Percentiles rank a stretch among this genome's conserved stretches.
Conservation (phyloP, 163 green algal species). For the Volvox carteri region DNA sequence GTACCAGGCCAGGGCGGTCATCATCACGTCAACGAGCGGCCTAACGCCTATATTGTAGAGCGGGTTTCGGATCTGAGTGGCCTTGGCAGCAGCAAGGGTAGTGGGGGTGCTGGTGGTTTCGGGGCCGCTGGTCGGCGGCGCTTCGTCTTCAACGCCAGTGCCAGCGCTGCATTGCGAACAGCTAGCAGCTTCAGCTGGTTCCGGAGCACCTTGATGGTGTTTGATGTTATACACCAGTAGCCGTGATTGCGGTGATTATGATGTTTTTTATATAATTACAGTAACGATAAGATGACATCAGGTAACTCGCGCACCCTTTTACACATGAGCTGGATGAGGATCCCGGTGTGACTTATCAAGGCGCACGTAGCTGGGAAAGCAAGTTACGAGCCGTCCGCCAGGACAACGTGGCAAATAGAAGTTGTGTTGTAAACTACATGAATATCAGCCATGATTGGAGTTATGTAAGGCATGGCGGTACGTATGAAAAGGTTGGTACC, state of each 20-base stretch:
- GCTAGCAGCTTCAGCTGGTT: slow-evolving; percentile 36
- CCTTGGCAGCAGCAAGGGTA: neutral
- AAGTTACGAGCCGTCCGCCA: neutral
- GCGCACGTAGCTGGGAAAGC: neutral
- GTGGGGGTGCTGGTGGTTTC: neutral
- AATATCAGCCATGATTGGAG: neutral
- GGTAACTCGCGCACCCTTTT: neutral
- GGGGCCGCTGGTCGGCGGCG: neutral
- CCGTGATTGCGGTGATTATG: neutral
- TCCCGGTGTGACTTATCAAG: neutral
- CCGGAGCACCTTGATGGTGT: slow-evolving; percentile 47
- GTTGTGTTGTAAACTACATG: neutral
- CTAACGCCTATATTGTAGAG: slow-evolving; percentile 13
- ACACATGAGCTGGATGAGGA: neutral
- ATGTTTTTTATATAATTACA: neutral
- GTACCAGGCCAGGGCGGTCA: slow-evolving; percentile 41
- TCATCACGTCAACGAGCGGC: slow-evolving; percentile 42
- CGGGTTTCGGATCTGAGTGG: slow-evolving; percentile 20
- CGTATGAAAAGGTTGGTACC: too few relatives aligned
- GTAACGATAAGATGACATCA: neutral
- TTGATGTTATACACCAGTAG: slow-evolving; percentile 30
- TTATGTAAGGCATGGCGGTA: neutral
- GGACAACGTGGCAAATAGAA: neutral
- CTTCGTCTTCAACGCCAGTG: neutral
- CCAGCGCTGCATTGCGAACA: neutral